Evolutionary conservation across 2,329 filamentous ascomycete genomes (phyloP).

Genomic region (Lachnellula occidentalis): DNA sequence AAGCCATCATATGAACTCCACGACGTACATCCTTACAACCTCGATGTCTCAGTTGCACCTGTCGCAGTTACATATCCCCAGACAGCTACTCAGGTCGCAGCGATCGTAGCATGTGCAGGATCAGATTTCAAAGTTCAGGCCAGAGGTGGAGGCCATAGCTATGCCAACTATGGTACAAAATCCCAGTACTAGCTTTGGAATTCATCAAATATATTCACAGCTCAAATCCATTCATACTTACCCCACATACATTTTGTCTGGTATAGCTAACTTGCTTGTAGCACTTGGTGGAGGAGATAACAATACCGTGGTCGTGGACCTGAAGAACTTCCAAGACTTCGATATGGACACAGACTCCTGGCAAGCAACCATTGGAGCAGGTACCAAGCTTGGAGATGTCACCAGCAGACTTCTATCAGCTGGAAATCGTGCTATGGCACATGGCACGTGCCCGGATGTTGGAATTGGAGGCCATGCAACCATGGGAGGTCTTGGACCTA

Average conservation of each 20-base stretch:
- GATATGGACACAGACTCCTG: constrained; percentile 47
- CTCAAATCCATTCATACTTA: not conserved
- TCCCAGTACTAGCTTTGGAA: not conserved
- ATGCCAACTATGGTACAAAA: constrained; percentile 37
- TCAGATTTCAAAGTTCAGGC: constrained; percentile 41
- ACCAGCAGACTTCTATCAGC: constrained; percentile 44
- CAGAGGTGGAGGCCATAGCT: constrained; percentile 48
- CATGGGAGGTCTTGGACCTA: constrained; percentile 39
- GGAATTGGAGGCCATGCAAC: constrained; percentile 55
- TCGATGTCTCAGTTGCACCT: constrained; percentile 14
- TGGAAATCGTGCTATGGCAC: constrained; percentile 52
- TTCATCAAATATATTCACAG: not conserved
- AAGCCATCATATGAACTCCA: constrained; percentile 14
- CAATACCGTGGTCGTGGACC: constrained; percentile 48
- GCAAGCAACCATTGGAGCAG: constrained; percentile 50
- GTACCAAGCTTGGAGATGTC: constrained; percentile 47
- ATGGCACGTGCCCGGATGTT: constrained; percentile 54
- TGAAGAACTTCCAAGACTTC: constrained; percentile 48
- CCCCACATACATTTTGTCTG: not conserved
- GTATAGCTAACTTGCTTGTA: constrained; percentile 3
- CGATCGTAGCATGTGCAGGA: constrained; percentile 41
- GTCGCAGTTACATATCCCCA: constrained; percentile 22
- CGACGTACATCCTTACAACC: constrained; percentile 24
- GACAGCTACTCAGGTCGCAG: constrained; percentile 34
- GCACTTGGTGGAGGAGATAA: constrained; percentile 45